Base-by-base conservation (phyloP, 1,284 basidiomycete species). In the Peniophora sp. region DNA sequence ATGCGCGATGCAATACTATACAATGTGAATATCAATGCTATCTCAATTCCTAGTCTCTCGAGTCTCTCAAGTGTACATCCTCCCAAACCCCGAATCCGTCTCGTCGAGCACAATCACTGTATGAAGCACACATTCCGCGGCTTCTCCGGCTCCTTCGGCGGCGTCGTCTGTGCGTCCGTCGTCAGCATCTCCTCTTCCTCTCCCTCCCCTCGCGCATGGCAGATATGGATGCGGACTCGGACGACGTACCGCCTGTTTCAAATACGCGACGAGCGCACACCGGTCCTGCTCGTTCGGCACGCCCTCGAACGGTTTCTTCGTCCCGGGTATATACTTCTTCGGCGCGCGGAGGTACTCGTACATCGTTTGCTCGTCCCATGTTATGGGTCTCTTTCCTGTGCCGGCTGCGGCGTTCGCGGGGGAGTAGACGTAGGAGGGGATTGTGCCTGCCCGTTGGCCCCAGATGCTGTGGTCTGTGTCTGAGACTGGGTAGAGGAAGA, bases 211-310 rank as follows among this genome's bases (percentile, higher is more conserved):
- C 27, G 27, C 27, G 12, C 5, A 6, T 12, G 27, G 27, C 27
- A 12, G 27, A 32, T 12, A 32, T 32, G 27, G 27, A n/a, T n/a
- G n/a, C n/a, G n/a, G n/a, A n/a, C n/a, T n/a, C n/a, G n/a, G n/a
- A n/a, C 34, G 41, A 45, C 43, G 43, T 22, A 45, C 43, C 43
- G 43, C 43, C 43, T 45, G 43, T 22, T 45, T 45, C 43, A 45
- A 20, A 45, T 45, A 45, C 20, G 43, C 17, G 23, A 45, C 23
- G n/a, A 45, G 43, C 14, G 18, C 43, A 45, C 23, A 23, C 43
- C 43, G 18, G 20, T 45, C 43, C 43, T 45, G 20, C 43, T 22
- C 23, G 10, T n/a, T 45, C 23, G 18, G 18, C 8, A 45, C 43
- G 23, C 43, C 43, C 14, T 24, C 43, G 43, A 45, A 45, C 5